Evolutionary conservation across 1,284 basidiomycete genomes (phyloP).

Genomic region (Polyporus tsugae): DNA sequence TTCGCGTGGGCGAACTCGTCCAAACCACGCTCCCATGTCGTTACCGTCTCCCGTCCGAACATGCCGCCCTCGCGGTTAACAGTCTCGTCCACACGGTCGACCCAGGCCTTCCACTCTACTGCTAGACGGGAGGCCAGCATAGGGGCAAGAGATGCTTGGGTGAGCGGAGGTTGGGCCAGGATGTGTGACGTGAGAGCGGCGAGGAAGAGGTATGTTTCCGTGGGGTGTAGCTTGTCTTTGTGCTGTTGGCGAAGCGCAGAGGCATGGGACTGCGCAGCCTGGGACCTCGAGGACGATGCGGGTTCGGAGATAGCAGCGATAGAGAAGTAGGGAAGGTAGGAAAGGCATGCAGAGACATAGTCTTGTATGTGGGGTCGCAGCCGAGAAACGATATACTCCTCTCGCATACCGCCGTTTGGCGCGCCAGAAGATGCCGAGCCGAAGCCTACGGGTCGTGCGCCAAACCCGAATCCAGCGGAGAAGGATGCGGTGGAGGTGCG

Average conservation of each 20-base stretch:
- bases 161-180: slow-evolving; percentile 68
- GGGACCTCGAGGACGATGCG: slow-evolving; percentile 40
- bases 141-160: slow-evolving; percentile 64
- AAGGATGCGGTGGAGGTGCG: slow-evolving; percentile 33
- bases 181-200: slow-evolving; percentile 72
- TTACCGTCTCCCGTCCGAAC: slow-evolving; percentile 76
- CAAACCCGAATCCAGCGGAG: slow-evolving; percentile 59
- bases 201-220: slow-evolving; percentile 77
- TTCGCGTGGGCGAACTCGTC: slow-evolving; percentile 67
- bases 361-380: slow-evolving; percentile 78
- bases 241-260: slow-evolving; percentile 55
- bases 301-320: slow-evolving; percentile 48
- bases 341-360: slow-evolving; percentile 75
- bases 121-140: slow-evolving; percentile 66
- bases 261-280: slow-evolving; percentile 46
- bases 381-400: slow-evolving; percentile 77
- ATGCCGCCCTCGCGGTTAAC: slow-evolving; percentile 80
- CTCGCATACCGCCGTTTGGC: slow-evolving; percentile 67
- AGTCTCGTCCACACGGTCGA: slow-evolving; percentile 68
- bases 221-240: slow-evolving; percentile 70
- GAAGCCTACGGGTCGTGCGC: slow-evolving; percentile 41
- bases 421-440: slow-evolving; percentile 37
- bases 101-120: slow-evolving; percentile 81
- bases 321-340: slow-evolving; percentile 86
- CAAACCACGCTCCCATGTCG: slow-evolving; percentile 70